These are phyloP conservation scores for Beauveria sp. DNA, from an alignment of 2,329 filamentous ascomycete species.

Conservation along the genomic window DNA sequence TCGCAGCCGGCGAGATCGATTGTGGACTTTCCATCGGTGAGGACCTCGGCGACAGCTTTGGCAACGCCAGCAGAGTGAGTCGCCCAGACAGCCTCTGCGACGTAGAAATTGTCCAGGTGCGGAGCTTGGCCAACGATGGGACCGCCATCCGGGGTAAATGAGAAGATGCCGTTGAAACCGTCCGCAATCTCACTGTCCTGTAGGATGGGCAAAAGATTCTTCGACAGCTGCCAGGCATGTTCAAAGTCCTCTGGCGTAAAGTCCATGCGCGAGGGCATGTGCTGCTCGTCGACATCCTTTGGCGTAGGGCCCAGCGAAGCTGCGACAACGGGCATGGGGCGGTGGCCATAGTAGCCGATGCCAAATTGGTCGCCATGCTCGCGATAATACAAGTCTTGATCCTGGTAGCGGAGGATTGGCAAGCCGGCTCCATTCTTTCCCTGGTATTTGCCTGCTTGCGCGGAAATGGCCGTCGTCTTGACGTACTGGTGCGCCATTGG, in stretches of 20 bases:
- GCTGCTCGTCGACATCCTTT: constrained; percentile 45
- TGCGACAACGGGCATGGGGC: constrained; percentile 52
- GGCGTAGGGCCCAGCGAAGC: constrained; percentile 46
- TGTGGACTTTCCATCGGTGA: constrained; percentile 47
- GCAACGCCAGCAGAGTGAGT: constrained; percentile 59
- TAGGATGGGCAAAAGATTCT: constrained; percentile 46
- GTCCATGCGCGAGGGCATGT: constrained; percentile 55
- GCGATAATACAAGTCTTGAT: constrained; percentile 57
- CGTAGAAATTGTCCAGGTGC: constrained; percentile 52
- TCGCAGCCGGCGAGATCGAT: constrained; percentile 54
- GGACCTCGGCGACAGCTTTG: constrained; percentile 49
- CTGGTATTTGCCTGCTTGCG: constrained; percentile 27
- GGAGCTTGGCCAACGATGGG: constrained; percentile 52
- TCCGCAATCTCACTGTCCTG: constrained; percentile 43
- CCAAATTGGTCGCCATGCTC: constrained; percentile 56
- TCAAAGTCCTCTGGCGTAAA: constrained; percentile 55
- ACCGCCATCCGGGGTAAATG: constrained; percentile 57
- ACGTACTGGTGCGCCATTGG: constrained; percentile 58
- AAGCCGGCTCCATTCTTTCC: constrained; percentile 41
- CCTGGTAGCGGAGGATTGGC: constrained; percentile 55
- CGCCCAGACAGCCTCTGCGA: constrained; percentile 60
- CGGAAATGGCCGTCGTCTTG: constrained; percentile 48
- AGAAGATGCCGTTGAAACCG: constrained; percentile 60
- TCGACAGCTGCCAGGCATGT: constrained; percentile 50
- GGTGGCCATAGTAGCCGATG: constrained; percentile 58